phyloP scores from a whole-genome alignment of 2,329 filamentous ascomycete species.

The Akanthomyces dipterigenus region DNA sequence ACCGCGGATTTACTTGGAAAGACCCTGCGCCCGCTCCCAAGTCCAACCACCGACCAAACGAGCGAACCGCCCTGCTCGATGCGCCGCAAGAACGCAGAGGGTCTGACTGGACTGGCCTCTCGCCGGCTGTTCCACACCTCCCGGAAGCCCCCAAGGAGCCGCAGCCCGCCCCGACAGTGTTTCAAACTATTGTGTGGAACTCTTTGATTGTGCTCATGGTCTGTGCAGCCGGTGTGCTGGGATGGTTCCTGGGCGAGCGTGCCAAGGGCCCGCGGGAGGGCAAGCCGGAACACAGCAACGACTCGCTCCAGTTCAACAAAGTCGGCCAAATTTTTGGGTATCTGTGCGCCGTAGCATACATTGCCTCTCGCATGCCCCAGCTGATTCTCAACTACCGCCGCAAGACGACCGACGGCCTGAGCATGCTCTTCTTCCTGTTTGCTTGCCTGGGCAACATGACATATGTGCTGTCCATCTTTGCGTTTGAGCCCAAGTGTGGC shows the following conservation, averaged over 20 bases:
- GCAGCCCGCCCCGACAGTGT: conserved; percentile 39
- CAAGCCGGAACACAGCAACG: conserved; percentile 31
- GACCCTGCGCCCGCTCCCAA: conserved; percentile 42
- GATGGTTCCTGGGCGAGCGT: conserved; percentile 65
- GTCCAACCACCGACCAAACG: conserved; percentile 36
- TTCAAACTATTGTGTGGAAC: conserved; percentile 66
- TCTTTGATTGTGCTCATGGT: conserved; percentile 70
- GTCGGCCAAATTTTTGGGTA: conserved; percentile 91
- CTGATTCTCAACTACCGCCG: conserved; percentile 86
- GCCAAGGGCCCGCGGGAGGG: conserved; percentile 34
- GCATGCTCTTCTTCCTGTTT: conserved; percentile 92
- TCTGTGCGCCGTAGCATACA: conserved; percentile 81
- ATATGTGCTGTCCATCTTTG: conserved; percentile 86
- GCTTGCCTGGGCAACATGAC: conserved; percentile 93
- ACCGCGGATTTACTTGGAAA: conserved; percentile 70
- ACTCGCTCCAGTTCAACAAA: conserved; percentile 59
- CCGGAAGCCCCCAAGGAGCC: conserved; percentile 37
- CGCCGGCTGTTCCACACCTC: conserved; percentile 75
- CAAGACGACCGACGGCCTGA: conserved; percentile 89
- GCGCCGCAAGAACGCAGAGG: conserved; percentile 39
- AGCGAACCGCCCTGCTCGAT: conserved; percentile 47
- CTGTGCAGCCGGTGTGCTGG: conserved; percentile 71
- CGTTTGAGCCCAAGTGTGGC: conserved; percentile 70
- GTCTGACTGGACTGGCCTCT: conserved; percentile 58
- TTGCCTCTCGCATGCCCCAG: conserved; percentile 84